A percentile compares a stretch with the other conserved stretches of the same genome.
Evolutionary conservation across 495 filamentous ascomycete genomes (phyloP).

Genomic region (Annulohypoxylon moriforme): DNA sequence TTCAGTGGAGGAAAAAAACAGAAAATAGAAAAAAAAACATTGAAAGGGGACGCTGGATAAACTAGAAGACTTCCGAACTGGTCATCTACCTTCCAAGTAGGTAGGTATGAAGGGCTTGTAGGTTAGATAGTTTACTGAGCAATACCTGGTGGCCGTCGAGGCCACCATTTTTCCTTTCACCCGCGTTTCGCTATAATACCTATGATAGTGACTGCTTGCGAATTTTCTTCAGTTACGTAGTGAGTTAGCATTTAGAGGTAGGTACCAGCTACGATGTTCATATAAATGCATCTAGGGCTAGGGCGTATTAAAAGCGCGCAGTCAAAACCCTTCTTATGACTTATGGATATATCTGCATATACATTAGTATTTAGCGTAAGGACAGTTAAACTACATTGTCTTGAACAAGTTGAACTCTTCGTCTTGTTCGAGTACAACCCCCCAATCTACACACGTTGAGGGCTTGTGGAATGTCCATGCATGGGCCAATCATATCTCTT

Average conservation of each 20-base stretch:
- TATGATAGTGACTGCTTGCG: constrained; percentile 5
- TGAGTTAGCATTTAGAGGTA: too few relatives aligned
- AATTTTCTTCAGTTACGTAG: too few relatives aligned
- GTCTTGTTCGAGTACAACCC: too few relatives aligned
- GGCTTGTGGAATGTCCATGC: constrained; percentile 1
- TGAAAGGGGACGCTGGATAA: constrained; percentile 40
- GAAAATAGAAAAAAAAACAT: constrained; percentile 35
- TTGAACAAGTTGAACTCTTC: background rate
- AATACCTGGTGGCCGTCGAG: constrained; percentile 33
- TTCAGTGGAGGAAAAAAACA: constrained; percentile 16
- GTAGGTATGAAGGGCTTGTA: constrained; percentile 30
- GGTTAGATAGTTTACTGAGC: constrained; percentile 50
- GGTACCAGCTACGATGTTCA: too few relatives aligned
- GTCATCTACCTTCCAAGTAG: constrained; percentile 18
- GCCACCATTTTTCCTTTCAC: constrained; percentile 45
- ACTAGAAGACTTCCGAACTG: constrained; percentile 42
- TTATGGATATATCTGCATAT: too few relatives aligned
- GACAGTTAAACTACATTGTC: too few relatives aligned
- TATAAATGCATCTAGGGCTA: too few relatives aligned
- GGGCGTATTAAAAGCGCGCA: too few relatives aligned
- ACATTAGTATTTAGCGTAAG: too few relatives aligned
- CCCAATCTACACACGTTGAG: background rate
- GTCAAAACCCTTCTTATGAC: too few relatives aligned
- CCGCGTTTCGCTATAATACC: background rate
- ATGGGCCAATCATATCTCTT: constrained; percentile 10